Evolutionary conservation across 75 land plant genomes (phyloP).

Genomic region (Picea sitchensis): DNA sequence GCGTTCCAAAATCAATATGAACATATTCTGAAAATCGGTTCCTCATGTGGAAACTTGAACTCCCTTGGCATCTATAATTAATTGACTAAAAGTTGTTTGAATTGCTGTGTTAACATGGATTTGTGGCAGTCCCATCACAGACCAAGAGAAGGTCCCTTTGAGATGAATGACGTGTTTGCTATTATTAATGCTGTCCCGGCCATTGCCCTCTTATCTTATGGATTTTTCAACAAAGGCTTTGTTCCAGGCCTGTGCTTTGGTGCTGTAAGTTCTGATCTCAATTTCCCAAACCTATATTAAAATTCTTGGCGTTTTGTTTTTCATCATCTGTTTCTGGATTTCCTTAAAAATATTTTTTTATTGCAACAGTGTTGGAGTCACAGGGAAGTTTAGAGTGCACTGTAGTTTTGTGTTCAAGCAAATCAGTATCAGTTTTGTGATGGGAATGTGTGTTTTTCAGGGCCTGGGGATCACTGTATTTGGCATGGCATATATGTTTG

Average conservation of each 20-base stretch:
- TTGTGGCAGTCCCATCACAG: constrained; percentile 73
- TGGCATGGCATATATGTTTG: constrained; percentile 93
- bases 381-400: too few relatives aligned
- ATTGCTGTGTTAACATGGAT: too few relatives aligned
- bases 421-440: too few relatives aligned
- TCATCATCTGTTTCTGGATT: too few relatives aligned
- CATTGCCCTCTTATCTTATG: constrained; percentile 63
- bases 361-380: too few relatives aligned
- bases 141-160: constrained; percentile 80
- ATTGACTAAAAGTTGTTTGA: too few relatives aligned
- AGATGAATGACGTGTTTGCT: constrained; percentile 85
- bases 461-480: constrained; percentile 88
- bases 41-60: not conserved
- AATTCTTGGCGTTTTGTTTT: too few relatives aligned
- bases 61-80: not conserved
- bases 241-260: constrained; percentile 84
- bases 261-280: constrained; percentile 44
- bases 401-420: too few relatives aligned
- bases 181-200: constrained; percentile 81
- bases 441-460: constrained; percentile 24
- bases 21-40: too few relatives aligned
- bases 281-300: too few relatives aligned
- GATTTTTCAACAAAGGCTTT: constrained; percentile 68
- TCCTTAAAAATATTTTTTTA: too few relatives aligned
- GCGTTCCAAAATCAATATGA: too few relatives aligned